Conservation (phyloP, 352 stramenopile species). For the Plasmopara viticola region DNA sequence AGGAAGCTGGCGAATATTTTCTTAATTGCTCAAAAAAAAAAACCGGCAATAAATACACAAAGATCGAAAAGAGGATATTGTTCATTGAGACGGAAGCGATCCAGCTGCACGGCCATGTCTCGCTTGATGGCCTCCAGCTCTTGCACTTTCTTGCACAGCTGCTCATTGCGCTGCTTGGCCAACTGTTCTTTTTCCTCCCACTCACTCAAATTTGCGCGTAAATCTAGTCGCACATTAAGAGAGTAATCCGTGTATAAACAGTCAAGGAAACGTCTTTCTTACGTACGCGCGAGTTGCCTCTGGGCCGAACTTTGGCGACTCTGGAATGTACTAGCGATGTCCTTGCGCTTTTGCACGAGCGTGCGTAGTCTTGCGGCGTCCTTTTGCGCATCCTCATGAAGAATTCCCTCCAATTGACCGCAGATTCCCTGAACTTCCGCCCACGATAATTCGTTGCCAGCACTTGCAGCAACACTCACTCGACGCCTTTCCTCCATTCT, state of each 20-base stretch:
- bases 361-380: slow-evolving; percentile 49
- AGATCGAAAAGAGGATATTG: slow-evolving; percentile 39
- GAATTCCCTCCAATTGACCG: slow-evolving; percentile 55
- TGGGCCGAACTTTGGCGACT: slow-evolving; percentile 40
- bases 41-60: not conserved
- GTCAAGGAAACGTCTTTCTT: not conserved
- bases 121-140: slow-evolving; percentile 38
- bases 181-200: slow-evolving; percentile 53
- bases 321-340: slow-evolving; percentile 44
- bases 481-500: not conserved
- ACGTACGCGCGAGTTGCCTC: slow-evolving; percentile 52
- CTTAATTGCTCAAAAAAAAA: slow-evolving; percentile 3
- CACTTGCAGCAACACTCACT: not conserved
- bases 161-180: slow-evolving; percentile 41
- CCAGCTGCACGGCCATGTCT: slow-evolving; percentile 32
- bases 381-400: slow-evolving; percentile 49
- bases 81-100: slow-evolving; percentile 63
- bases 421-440: slow-evolving; percentile 65
- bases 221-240: slow-evolving; percentile 20
- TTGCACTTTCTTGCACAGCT: slow-evolving; percentile 46
- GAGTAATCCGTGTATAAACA: not conserved
- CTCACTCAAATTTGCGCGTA: slow-evolving; percentile 56
- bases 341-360: slow-evolving; percentile 52
- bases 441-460: slow-evolving; percentile 37
- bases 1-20: not conserved